Base-by-base conservation (phyloP, 1,139 yeast species). In the Pichia sp. region DNA sequence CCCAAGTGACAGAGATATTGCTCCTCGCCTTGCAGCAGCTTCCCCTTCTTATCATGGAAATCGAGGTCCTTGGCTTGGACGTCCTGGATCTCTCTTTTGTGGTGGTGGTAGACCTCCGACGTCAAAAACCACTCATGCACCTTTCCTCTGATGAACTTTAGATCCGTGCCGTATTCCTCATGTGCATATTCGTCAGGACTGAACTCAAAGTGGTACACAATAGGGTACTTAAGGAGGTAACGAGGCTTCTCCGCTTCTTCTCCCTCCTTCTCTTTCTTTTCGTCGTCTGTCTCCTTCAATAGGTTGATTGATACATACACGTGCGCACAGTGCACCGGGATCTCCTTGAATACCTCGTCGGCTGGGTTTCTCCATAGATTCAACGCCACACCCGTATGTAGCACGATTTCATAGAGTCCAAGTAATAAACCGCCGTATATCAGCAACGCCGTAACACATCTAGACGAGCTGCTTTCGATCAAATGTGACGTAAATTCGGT, bases 311-410 rank as follows among this genome's bases (percentile, higher is more conserved):
- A 71, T 2, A 84, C 78, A 59, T 82, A 81, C 1, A 85, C 75
- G 67, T 85, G 90, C 1, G 93, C 90, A 70, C 90, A 87, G 67
- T 85, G 92, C 7, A 85, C 82, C 0, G 93, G 93, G 41, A 82
- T 79, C 53, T 85, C 88, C 11, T 77, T 75, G 66, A 85, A 85
- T 23, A 82, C 80, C 56, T 84, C 87, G 61, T 81, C 79, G 8
- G 85, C 87, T 55, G 85, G 87, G 59, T 77, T 77, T 45, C 78
- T 78, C 85, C 85, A 81, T n/a, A 77, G 57, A 1, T 72, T 71
- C 7, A 78, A 63, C 54, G 72, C 68, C n/a, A 80, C 76, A 2
- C 85, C 85, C 19, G 71, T 61, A 75, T 80, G 73, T 58, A 79
- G 73, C 8, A 78, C 61, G 3, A 68, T 58, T 60, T 81, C 84